A percentile compares a stretch with the other conserved stretches of the same genome.
Evolutionary conservation across 768 basidiomycete species (phyloP).

Genomic region (Peribolospora baueri): DNA sequence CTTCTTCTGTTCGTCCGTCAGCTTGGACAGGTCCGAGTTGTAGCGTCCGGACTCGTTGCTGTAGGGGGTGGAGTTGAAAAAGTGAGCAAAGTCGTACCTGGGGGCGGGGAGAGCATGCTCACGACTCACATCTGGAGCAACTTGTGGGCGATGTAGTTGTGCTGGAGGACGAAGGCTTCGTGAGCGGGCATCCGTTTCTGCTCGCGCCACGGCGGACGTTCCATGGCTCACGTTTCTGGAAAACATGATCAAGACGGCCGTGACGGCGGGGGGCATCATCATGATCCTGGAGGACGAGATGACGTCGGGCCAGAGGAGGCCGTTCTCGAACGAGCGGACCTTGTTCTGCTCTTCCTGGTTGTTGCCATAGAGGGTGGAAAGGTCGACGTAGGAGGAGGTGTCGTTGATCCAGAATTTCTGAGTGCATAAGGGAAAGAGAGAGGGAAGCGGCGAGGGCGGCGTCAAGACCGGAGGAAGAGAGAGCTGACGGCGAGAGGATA

Average conservation of each 20-base stretch:
- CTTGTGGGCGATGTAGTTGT: conserved; percentile 43
- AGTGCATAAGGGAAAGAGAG: neutral
- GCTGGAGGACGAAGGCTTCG: neutral
- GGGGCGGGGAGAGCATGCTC: too few relatives aligned
- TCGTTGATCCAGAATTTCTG: conserved; percentile 26
- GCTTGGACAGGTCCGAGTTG: conserved; percentile 5
- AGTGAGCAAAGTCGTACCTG: neutral
- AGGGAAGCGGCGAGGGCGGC: neutral
- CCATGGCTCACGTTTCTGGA: conserved; percentile 33
- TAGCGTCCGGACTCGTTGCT: conserved; percentile 36
- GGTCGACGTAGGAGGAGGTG: conserved; percentile 48
- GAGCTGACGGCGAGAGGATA: conserved; percentile 1
- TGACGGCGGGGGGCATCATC: conserved; percentile 46
- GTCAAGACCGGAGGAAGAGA: too few relatives aligned
- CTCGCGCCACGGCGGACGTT: too few relatives aligned
- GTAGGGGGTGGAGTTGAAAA: neutral
- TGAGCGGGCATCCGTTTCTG: too few relatives aligned
- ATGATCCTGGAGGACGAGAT: conserved; percentile 23
- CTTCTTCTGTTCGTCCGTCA: neutral
- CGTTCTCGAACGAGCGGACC: conserved; percentile 34
- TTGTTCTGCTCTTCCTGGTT: conserved; percentile 27
- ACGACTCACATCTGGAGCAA: conserved; percentile 28
- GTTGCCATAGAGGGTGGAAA: conserved; percentile 48
- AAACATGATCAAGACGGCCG: conserved; percentile 43
- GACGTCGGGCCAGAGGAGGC: conserved; percentile 39